Evolutionary conservation across 371 early-diverging fungal species (phyloP).

Genomic region (Capillidium rhysosporum): DNA sequence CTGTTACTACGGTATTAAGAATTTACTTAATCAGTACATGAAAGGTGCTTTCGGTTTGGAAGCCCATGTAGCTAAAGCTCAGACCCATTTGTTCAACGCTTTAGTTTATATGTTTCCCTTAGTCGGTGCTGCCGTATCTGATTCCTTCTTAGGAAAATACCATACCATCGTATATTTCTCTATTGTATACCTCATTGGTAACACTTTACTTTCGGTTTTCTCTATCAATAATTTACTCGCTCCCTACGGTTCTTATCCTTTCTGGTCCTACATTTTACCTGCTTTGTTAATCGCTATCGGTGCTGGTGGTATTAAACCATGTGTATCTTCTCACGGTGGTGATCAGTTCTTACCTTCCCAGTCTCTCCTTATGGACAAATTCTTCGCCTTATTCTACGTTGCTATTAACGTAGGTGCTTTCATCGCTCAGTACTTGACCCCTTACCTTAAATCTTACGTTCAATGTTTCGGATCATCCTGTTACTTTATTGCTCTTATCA

Average conservation of each 20-base stretch:
- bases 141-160: constrained; percentile 41
- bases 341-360: constrained; percentile 17
- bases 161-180: constrained; percentile 26
- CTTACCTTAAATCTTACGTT: background rate
- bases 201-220: background rate
- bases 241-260: background rate
- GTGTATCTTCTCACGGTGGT: constrained; percentile 25
- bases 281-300: constrained; percentile 11
- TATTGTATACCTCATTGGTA: constrained; percentile 3
- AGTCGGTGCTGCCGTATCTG: constrained; percentile 38
- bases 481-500: background rate
- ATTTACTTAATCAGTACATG: constrained; percentile 10
- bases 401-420: constrained; percentile 3
- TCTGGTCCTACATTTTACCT: background rate
- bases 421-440: constrained; percentile 1
- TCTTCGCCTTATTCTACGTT: constrained; percentile 4
- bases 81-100: constrained; percentile 23
- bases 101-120: constrained; percentile 40
- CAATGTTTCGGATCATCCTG: background rate
- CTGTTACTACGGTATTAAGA: constrained; percentile 9
- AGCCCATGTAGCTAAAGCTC: constrained; percentile 10
- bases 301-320: constrained; percentile 26
- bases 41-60: constrained; percentile 10
- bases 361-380: background rate
- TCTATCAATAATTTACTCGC: constrained; percentile 3